Percentiles rank a stretch among this genome's conserved stretches.
phyloP scores from a whole-genome alignment of 108 stramenopile species.

The Hondaea fermentalgiana region DNA sequence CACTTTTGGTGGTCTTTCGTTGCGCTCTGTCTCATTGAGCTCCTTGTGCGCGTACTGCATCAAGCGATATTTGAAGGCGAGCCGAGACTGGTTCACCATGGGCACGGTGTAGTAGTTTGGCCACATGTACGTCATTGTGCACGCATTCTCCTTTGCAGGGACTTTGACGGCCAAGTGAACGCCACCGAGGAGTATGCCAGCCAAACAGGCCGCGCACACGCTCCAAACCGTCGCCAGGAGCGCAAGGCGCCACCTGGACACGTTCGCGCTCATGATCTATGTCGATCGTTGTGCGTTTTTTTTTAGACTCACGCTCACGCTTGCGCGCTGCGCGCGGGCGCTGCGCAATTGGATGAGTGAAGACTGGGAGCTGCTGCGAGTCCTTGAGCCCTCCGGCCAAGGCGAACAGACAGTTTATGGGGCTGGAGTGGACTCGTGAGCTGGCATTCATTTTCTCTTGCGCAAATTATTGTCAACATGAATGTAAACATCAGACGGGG shows the following conservation, averaged over 20 bases:
- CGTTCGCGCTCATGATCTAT: too few species aligned
- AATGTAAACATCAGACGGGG: too few species aligned
- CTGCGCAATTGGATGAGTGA: too few species aligned
- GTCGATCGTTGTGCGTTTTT: too few species aligned
- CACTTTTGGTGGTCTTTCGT: neutral
- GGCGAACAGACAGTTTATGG: too few species aligned
- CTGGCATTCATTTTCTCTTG: too few species aligned
- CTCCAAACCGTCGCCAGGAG: neutral
- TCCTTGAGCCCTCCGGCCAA: too few species aligned
- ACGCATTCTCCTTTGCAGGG: neutral
- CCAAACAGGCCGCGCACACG: neutral
- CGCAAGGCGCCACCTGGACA: neutral
- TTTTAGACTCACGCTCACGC: too few species aligned
- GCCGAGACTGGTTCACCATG: neutral
- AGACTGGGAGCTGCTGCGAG: too few species aligned
- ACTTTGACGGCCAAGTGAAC: neutral
- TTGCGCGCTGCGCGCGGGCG: too few species aligned
- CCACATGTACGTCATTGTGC: constrained; percentile 15
- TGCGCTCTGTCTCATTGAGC: neutral
- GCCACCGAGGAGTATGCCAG: neutral
- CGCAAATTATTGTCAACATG: too few species aligned
- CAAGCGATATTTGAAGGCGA: neutral
- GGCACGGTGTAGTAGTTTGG: neutral
- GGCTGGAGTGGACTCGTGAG: too few species aligned
- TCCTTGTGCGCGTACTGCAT: neutral